Percentiles rank a stretch among this genome's conserved stretches.
phyloP scores from a whole-genome alignment of 176 grass and related monocot genomes.

The Oryza glumipatula region DNA sequence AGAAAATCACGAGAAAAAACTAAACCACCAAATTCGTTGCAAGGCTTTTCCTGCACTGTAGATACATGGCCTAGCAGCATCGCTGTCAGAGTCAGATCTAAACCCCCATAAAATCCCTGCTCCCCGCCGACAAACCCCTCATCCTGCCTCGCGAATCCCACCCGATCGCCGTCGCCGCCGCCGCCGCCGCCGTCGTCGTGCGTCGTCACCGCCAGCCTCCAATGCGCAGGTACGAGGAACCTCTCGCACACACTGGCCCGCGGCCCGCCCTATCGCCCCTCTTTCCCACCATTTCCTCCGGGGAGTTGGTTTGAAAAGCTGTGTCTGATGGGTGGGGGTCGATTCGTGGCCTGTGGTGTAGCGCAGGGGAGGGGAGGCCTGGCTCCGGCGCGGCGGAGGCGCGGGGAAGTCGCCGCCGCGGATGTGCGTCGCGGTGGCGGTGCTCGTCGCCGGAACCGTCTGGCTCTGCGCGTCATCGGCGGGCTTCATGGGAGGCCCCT shows the following conservation, averaged over 20 bases:
- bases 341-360: background rate
- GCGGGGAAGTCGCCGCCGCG: conserved; percentile 31
- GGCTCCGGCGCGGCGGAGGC: conserved; percentile 29
- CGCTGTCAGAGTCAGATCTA: background rate
- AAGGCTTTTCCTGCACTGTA: too few relatives aligned
- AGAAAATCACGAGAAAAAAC: too few relatives aligned
- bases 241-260: background rate
- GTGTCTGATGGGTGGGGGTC: background rate
- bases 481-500: conserved; percentile 12
- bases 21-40: too few relatives aligned
- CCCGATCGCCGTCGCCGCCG: background rate
- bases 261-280: background rate
- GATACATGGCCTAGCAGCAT: background rate
- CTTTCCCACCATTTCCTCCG: background rate
- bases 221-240: conserved; percentile 10
- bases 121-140: background rate
- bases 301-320: background rate
- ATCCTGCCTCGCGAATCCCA: background rate
- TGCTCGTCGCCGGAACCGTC: conserved; percentile 44
- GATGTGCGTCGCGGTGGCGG: conserved; percentile 44
- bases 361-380: conserved; percentile 41
- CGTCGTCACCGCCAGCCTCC: background rate
- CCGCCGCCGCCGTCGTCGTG: background rate
- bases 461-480: conserved; percentile 47
- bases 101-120: conserved; percentile 8